These are phyloP conservation scores for Calonectria henricotiae DNA, from an alignment of 2,329 filamentous ascomycete genomes.

Conservation along the genomic window DNA sequence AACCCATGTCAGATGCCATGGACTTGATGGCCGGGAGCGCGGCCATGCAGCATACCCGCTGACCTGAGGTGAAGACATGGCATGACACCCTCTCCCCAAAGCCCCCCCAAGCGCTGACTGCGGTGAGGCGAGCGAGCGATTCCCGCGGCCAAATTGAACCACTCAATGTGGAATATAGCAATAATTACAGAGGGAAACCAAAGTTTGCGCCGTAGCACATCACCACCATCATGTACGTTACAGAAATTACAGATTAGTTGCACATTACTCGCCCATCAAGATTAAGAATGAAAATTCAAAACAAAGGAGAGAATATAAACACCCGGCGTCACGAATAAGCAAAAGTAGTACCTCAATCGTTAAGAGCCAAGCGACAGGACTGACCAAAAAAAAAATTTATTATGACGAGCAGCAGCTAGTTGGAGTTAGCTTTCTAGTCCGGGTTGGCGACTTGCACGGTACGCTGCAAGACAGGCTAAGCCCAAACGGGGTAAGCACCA, in stretches of 20 bases:
- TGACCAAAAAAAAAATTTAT: neutral
- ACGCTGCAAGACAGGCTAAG: neutral
- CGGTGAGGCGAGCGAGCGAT: too few relatives aligned
- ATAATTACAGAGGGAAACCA: too few relatives aligned
- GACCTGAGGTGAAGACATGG: too few relatives aligned
- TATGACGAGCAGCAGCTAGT: constrained; percentile 6
- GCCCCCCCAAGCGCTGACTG: too few relatives aligned
- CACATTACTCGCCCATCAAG: neutral
- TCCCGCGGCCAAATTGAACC: too few relatives aligned
- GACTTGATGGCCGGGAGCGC: too few relatives aligned
- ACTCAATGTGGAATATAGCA: too few relatives aligned
- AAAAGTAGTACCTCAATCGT: neutral
- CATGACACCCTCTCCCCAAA: too few relatives aligned
- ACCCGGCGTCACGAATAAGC: constrained; percentile 8
- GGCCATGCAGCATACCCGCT: too few relatives aligned
- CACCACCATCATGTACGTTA: too few relatives aligned
- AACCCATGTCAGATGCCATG: neutral
- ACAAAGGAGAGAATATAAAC: neutral
- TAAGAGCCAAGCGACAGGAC: neutral
- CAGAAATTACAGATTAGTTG: neutral
- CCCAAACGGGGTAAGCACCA: constrained; percentile 23
- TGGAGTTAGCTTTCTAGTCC: neutral
- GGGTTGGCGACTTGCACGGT: constrained; percentile 8
- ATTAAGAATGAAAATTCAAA: neutral
- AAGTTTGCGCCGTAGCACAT: too few relatives aligned